Evolutionary conservation across 495 filamentous ascomycete species (phyloP).

Genomic region (Neurospora sp.): DNA sequence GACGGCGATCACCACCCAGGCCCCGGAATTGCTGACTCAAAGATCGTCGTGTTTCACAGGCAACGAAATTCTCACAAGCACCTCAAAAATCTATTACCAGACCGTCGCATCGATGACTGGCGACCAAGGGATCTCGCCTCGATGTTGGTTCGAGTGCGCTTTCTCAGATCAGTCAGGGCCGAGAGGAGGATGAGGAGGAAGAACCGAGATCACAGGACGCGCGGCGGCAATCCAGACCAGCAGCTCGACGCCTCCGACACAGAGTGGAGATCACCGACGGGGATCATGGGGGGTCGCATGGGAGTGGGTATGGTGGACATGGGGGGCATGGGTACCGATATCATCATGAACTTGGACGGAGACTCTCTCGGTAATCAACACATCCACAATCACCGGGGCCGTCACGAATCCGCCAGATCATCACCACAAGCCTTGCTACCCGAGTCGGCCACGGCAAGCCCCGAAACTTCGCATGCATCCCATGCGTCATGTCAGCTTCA

Average conservation of each 20-base stretch:
- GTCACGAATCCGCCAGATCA: neutral
- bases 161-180: slow-evolving; percentile 17
- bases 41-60: slow-evolving; percentile 2
- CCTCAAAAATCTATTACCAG: slow-evolving; percentile 21
- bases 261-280: neutral
- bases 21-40: neutral
- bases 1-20: neutral
- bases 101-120: slow-evolving; percentile 26
- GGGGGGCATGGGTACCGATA: neutral
- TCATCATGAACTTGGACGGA: neutral
- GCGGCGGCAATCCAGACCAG: neutral
- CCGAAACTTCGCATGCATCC: neutral
- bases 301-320: neutral
- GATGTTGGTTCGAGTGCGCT: slow-evolving; percentile 22
- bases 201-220: slow-evolving; percentile 4
- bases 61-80: slow-evolving; percentile 28
- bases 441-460: neutral
- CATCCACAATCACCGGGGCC: neutral
- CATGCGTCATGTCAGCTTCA: neutral
- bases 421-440: neutral
- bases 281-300: neutral
- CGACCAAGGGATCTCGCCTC: slow-evolving; percentile 19
- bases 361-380: neutral
- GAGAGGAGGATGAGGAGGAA: slow-evolving; percentile 16
- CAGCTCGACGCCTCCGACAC: neutral